Evolutionary conservation across 805 yeast species (phyloP).

Genomic region (Tetrapisispora fleetii): DNA sequence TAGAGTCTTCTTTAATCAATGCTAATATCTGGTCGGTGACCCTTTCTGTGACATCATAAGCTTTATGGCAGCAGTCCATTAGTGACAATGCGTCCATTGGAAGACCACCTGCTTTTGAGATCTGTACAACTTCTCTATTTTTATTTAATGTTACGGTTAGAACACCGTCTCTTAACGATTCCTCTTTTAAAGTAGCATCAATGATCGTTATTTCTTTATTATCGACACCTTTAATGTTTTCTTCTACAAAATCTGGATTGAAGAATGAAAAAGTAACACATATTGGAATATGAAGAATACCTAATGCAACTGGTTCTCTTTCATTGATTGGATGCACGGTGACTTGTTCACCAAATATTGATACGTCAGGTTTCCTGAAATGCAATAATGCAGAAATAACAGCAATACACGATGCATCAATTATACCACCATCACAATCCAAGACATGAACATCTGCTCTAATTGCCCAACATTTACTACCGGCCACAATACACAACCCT

Average conservation of each 20-base stretch:
- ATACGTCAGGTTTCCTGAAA: slow-evolving; percentile 74
- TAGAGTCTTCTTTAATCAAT: slow-evolving; percentile 46
- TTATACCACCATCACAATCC: slow-evolving; percentile 85
- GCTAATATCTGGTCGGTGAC: slow-evolving; percentile 55
- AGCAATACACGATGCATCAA: slow-evolving; percentile 84
- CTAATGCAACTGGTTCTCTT: slow-evolving; percentile 77
- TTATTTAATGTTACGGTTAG: slow-evolving; percentile 81
- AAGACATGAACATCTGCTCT: slow-evolving; percentile 85
- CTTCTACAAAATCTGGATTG: slow-evolving; percentile 55
- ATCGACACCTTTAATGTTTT: slow-evolving; percentile 58
- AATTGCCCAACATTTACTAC: slow-evolving; percentile 82
- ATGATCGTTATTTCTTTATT: slow-evolving; percentile 52
- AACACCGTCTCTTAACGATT: slow-evolving; percentile 62
- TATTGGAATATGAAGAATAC: slow-evolving; percentile 80
- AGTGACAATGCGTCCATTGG: slow-evolving; percentile 65
- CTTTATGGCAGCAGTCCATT: slow-evolving; percentile 58
- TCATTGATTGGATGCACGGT: slow-evolving; percentile 65
- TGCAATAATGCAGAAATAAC: slow-evolving; percentile 81
- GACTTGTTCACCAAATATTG: slow-evolving; percentile 55
- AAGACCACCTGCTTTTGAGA: slow-evolving; percentile 82
- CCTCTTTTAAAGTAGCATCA: slow-evolving; percentile 76
- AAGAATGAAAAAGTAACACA: slow-evolving; percentile 84
- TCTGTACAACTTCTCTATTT: slow-evolving; percentile 83
- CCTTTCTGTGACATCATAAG: slow-evolving; percentile 50
- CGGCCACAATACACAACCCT: slow-evolving; percentile 81